Evolutionary conservation across 2,329 filamentous ascomycete species (phyloP).

Genomic region (Mycosphaerella sp.): DNA sequence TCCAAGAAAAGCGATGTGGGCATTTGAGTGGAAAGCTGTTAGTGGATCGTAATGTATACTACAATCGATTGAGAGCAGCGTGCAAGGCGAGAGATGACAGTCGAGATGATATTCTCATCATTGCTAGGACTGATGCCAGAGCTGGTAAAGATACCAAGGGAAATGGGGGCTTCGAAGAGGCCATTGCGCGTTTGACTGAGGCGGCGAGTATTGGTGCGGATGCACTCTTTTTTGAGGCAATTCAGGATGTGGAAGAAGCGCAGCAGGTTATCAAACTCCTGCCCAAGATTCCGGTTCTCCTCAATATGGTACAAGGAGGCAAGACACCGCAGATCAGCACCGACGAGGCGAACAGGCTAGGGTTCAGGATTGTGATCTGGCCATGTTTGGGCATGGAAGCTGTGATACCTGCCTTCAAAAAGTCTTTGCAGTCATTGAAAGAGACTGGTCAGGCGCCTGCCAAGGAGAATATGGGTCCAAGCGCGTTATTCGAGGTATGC

Average conservation of each 20-base stretch:
- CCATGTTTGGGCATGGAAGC: constrained; percentile 47
- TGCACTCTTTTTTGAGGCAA: constrained; percentile 55
- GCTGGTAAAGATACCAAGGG: constrained; percentile 35
- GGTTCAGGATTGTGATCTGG: constrained; percentile 55
- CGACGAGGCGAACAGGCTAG: constrained; percentile 49
- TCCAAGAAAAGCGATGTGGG: constrained; percentile 56
- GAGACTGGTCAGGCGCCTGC: constrained; percentile 38
- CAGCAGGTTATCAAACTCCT: constrained; percentile 45
- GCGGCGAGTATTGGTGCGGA: constrained; percentile 54
- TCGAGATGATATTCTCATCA: constrained; percentile 55
- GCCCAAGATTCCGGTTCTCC: constrained; percentile 46
- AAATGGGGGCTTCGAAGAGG: constrained; percentile 51
- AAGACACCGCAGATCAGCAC: constrained; percentile 50
- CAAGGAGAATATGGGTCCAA: constrained; percentile 38
- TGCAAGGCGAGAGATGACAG: constrained; percentile 44
- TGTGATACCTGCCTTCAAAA: constrained; percentile 31
- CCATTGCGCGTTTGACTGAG: constrained; percentile 44
- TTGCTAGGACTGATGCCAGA: constrained; percentile 58
- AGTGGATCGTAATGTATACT: constrained; percentile 47
- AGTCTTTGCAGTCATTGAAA: constrained; percentile 27
- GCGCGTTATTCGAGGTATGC: constrained; percentile 48
- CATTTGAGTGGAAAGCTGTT: constrained; percentile 57
- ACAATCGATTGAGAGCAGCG: constrained; percentile 53
- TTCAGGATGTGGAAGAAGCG: constrained; percentile 47
- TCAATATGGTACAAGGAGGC: constrained; percentile 54